These are phyloP conservation scores for Cutaneotrichosporon spelunceum DNA, from an alignment of 1,284 basidiomycete species.

Conservation along the genomic window DNA sequence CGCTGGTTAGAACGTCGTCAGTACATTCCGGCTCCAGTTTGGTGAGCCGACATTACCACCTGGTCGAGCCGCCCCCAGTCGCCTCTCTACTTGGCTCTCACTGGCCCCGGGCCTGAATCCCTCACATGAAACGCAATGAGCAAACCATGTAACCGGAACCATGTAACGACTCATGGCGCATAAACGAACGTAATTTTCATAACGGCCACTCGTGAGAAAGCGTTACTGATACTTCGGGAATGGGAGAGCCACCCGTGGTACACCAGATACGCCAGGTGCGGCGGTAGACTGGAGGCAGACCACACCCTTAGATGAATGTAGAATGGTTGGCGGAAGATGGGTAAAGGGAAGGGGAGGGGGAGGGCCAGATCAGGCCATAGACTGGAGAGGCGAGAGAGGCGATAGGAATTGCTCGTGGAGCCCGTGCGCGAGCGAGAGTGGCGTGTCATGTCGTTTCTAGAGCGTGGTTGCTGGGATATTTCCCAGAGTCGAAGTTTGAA, in stretches of 20 bases:
- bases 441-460: slow-evolving; percentile 7
- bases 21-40: not conserved
- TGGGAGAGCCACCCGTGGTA: not conserved
- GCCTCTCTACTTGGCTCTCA: no score
- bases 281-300: not conserved
- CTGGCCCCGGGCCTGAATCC: no score
- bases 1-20: not conserved
- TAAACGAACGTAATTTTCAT: slow-evolving; percentile 22
- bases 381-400: not conserved
- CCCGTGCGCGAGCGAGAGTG: slow-evolving; percentile 5
- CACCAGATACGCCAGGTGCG: not conserved
- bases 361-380: no score
- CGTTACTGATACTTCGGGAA: slow-evolving; percentile 12
- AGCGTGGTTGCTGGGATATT: not conserved
- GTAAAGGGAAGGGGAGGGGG: not conserved
- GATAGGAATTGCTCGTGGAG: not conserved
- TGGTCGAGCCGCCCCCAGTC: not conserved
- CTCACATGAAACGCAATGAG: no score
- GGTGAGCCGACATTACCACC: not conserved
- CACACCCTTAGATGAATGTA: not conserved
- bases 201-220: slow-evolving; percentile 14
- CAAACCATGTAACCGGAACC: no score
- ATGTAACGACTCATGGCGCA: not conserved
- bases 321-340: not conserved
- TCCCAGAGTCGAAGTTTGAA: slow-evolving; percentile 4